Evolutionary conservation across 2,329 filamentous ascomycete species (phyloP), one percentile per base, ranked within the genome.

Genomic region (Exophiala oligosperma): DNA sequence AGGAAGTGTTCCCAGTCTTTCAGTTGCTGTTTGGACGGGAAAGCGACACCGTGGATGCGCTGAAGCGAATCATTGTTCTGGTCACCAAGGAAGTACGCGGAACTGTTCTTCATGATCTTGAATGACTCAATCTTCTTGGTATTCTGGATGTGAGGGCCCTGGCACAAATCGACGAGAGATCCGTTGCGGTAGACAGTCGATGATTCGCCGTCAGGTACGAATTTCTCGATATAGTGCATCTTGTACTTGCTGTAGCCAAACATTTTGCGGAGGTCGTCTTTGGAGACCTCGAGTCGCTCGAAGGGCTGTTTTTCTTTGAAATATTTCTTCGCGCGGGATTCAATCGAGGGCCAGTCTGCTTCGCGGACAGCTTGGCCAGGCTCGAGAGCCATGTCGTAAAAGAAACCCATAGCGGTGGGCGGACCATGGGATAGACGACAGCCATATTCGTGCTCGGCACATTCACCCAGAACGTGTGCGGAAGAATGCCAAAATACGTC

Each of bases 201-300:
- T 72, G 84, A 91, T 56, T 91, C 92, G 67, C 91, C 92, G 67
- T 96, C 91, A 40, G 87, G 81, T 61, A 97, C 90, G 76, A 95
- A 92, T 79, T 92, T 89, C 68, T 91, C 88, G 78, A 99, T 97
- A 75, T 97, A 96, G 74, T 97, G 90, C 73, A 96, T 87, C 84
- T 99, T 97, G 81, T 96, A 97, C 74, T 94, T 94, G 83, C 95
- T 97, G 82, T 96, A 95, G 68, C 87, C 85, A 80, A 97, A 97
- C 90, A 97, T 96, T 73, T 96, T 91, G 52, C 94, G 84, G 51
- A 97, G 82, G 66, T 97, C 88, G 54, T 93, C 89, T 77, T 97
- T 97, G 65, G 89, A 89, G 71, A 97, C 84, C 64, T 89, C 89
- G 49, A 97, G 80, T 59, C 94, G 87, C 79, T 97, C 90, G 72